A percentile compares a stretch with the other conserved stretches of the same genome.
Evolutionary conservation across 2,329 filamentous ascomycete species (phyloP).

Genomic region (Hymenoscyphus occultus): DNA sequence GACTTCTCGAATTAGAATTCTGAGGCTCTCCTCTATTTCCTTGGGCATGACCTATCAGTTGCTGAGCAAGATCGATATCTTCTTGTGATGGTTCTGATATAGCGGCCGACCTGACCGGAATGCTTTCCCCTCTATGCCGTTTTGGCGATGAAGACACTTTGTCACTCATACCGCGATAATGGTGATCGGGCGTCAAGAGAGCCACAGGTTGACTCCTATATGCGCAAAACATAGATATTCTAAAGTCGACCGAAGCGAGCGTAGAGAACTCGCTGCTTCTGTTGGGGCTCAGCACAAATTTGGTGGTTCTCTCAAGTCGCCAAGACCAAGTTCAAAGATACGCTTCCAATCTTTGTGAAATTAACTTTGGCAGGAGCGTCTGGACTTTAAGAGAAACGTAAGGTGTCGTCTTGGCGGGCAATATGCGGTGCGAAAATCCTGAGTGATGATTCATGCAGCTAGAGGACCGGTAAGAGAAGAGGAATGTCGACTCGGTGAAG

Average conservation of each 20-base stretch:
- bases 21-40: constrained; percentile 12
- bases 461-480: constrained; percentile 3
- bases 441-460: neutral
- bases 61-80: constrained; percentile 29
- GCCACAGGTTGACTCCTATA: constrained; percentile 24
- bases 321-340: neutral
- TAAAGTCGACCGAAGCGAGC: neutral
- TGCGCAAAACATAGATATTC: constrained; percentile 29
- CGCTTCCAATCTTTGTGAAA: neutral
- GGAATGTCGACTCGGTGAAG: neutral
- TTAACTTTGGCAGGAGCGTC: neutral
- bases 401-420: neutral
- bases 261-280: neutral
- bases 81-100: constrained; percentile 27
- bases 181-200: constrained; percentile 34
- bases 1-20: constrained; percentile 14
- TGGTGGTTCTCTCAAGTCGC: neutral
- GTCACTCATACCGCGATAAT: constrained; percentile 26
- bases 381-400: neutral
- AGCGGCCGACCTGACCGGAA: constrained; percentile 24
- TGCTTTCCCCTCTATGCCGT: constrained; percentile 23
- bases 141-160: constrained; percentile 23
- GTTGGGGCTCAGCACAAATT: neutral
- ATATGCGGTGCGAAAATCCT: neutral
- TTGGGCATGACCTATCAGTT: constrained; percentile 28